phyloP scores from a whole-genome alignment of 495 filamentous ascomycete species.

The Tuber calosporum region DNA sequence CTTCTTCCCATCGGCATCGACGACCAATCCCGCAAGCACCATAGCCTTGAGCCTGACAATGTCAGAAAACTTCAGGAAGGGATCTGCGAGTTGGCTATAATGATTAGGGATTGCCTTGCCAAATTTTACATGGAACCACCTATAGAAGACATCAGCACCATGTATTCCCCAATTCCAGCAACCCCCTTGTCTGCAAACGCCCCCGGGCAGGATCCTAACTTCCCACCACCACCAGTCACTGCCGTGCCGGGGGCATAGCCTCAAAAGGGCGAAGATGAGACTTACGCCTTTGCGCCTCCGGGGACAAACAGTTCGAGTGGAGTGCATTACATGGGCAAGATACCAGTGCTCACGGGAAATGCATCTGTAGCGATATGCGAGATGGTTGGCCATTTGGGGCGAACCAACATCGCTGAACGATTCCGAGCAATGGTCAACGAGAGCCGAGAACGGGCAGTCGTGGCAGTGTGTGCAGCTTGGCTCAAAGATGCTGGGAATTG shows the following conservation, averaged over 20 bases:
- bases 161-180: conserved; percentile 69
- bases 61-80: conserved; percentile 67
- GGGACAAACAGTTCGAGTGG: conserved; percentile 82
- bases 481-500: conserved; percentile 78
- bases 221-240: conserved; percentile 17
- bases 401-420: conserved; percentile 54
- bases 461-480: conserved; percentile 78
- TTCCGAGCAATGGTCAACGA: conserved; percentile 63
- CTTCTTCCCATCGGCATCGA: conserved; percentile 76
- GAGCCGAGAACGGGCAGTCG: conserved; percentile 74
- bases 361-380: conserved; percentile 82
- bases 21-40: conserved; percentile 73
- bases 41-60: conserved; percentile 66
- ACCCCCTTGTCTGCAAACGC: conserved; percentile 54
- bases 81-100: conserved; percentile 66
- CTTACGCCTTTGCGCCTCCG: conserved; percentile 94
- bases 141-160: conserved; percentile 75
- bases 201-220: conserved; percentile 35
- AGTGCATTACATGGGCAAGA: conserved; percentile 73
- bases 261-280: conserved; percentile 61
- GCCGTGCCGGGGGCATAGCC: conserved; percentile 15
- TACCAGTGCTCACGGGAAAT: conserved; percentile 69
- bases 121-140: conserved; percentile 84
- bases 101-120: conserved; percentile 70
- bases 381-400: conserved; percentile 54